phyloP scores from a whole-genome alignment of 1,139 yeast species.

The Diutina sp. region DNA sequence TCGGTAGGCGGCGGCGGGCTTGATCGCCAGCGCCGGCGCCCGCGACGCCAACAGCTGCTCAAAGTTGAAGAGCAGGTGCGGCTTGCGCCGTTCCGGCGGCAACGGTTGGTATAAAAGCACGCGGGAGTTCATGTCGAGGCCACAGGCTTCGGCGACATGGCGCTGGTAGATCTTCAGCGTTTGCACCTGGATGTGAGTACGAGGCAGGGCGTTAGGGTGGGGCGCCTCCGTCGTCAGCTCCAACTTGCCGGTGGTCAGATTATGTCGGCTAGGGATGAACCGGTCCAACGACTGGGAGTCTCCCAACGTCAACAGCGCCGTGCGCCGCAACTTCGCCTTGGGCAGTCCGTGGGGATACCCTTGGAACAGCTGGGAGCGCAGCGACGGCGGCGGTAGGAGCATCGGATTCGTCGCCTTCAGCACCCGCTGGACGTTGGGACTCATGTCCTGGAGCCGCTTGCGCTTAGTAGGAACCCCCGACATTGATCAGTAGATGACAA shows the following conservation, averaged over 20 bases:
- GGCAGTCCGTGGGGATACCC: background rate
- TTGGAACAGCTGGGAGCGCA: constrained; percentile 4
- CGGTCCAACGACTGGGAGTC: constrained; percentile 18
- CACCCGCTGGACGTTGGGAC: constrained; percentile 23
- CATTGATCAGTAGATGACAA: background rate
- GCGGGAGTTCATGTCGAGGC: constrained; percentile 72
- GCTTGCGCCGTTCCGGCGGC: constrained; percentile 64
- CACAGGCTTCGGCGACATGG: constrained; percentile 92
- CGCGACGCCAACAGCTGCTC: constrained; percentile 5
- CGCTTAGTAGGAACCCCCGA: background rate
- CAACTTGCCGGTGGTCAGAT: constrained; percentile 26
- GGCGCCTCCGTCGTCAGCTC: constrained; percentile 19
- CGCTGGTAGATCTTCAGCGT: constrained; percentile 63
- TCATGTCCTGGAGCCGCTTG: constrained; percentile 22
- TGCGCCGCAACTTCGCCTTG: constrained; percentile 8
- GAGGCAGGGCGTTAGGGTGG: constrained; percentile 36
- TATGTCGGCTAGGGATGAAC: constrained; percentile 34
- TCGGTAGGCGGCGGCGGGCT: constrained; percentile 40
- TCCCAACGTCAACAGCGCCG: constrained; percentile 6
- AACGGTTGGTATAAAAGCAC: constrained; percentile 78
- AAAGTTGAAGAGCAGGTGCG: constrained; percentile 34
- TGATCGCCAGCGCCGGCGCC: constrained; percentile 16
- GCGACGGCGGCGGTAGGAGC: constrained; percentile 6
- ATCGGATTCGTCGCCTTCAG: constrained; percentile 16
- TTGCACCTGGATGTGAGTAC: constrained; percentile 53